phyloP scores from a whole-genome alignment of 2,329 filamentous ascomycete genomes.

The Aspergillus terreus region DNA sequence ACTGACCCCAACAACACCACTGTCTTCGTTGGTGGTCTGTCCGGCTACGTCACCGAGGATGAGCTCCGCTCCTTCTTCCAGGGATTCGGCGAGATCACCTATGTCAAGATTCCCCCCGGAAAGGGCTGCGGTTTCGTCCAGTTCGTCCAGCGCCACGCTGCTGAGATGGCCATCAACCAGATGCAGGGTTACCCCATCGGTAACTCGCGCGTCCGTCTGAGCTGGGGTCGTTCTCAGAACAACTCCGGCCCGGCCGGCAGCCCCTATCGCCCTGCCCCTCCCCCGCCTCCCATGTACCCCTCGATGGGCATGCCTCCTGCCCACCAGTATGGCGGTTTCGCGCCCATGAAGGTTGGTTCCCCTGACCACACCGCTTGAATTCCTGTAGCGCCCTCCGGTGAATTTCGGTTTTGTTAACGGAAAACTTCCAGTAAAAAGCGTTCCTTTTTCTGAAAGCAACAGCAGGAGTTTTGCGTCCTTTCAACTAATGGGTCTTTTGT shows the following conservation, averaged over 20 bases:
- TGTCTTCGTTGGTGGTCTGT: conserved; percentile 94
- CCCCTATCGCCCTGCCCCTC: conserved; percentile 88
- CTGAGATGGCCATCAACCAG: conserved; percentile 99
- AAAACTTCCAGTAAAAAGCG: conserved; percentile 29
- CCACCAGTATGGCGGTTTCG: conserved; percentile 61
- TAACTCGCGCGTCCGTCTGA: conserved; percentile 94
- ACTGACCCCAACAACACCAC: conserved; percentile 99
- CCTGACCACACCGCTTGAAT: conserved; percentile 15
- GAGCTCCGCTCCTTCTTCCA: conserved; percentile 99
- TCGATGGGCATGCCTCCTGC: conserved; percentile 65
- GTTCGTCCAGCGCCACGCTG: conserved; percentile 96
- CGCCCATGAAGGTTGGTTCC: conserved; percentile 61
- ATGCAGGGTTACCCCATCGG: conserved; percentile 99
- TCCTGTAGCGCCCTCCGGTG: conserved; percentile 6
- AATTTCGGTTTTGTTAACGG: conserved; percentile 12
- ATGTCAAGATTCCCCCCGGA: conserved; percentile 98
- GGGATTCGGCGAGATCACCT: conserved; percentile 98
- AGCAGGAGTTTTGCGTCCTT: conserved; percentile 43
- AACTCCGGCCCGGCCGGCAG: conserved; percentile 96
- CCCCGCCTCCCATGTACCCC: conserved; percentile 67
- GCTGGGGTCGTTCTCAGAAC: conserved; percentile 98
- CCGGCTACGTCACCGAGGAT: conserved; percentile 97
- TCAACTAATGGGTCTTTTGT: conserved; percentile 39
- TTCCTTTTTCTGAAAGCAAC: conserved; percentile 41
- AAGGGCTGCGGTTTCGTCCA: conserved; percentile 99